Evolutionary conservation across 257 asterid genomes (phyloP).

Genomic region (Lycium ferocissimum): DNA sequence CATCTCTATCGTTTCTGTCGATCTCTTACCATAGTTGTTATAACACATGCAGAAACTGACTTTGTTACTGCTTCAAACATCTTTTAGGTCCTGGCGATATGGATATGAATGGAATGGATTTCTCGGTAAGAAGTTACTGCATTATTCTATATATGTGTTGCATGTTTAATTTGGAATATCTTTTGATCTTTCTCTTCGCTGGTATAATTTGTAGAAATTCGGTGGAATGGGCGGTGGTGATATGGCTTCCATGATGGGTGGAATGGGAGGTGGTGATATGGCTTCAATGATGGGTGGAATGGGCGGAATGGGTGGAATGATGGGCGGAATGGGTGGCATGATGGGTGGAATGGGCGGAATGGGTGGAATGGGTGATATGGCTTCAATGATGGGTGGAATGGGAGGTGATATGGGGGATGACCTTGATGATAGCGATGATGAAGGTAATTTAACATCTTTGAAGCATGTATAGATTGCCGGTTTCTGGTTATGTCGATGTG

Average conservation of each 20-base stretch:
- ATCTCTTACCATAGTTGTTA: neutral
- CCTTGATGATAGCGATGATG: slow-evolving; percentile 83
- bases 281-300: slow-evolving; percentile 33
- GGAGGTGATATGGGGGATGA: slow-evolving; percentile 63
- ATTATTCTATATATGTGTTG: neutral
- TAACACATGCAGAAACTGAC: neutral
- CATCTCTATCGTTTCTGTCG: neutral
- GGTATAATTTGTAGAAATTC: slow-evolving; percentile 60
- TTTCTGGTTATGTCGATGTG: slow-evolving; percentile 16
- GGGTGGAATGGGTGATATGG: slow-evolving; percentile 39
- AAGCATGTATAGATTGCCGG: neutral
- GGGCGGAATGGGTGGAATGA: slow-evolving; percentile 38
- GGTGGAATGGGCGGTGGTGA: slow-evolving; percentile 59
- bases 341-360: slow-evolving; percentile 55
- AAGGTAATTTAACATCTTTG: slow-evolving; percentile 55
- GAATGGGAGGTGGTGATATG: slow-evolving; percentile 40
- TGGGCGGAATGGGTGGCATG: slow-evolving; percentile 44
- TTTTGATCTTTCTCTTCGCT: slow-evolving; percentile 33
- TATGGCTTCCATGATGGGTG: slow-evolving; percentile 30
- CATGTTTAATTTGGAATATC: neutral
- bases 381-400: slow-evolving; percentile 28
- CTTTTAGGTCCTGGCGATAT: slow-evolving; percentile 71
- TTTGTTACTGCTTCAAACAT: slow-evolving; percentile 21
- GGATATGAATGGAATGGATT: slow-evolving; percentile 92
- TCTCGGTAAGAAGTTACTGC: slow-evolving; percentile 62